Evolutionary conservation across 495 filamentous ascomycete genomes (phyloP), one percentile per base, ranked within the genome.

Genomic region (Lentithecium fluviatile): DNA sequence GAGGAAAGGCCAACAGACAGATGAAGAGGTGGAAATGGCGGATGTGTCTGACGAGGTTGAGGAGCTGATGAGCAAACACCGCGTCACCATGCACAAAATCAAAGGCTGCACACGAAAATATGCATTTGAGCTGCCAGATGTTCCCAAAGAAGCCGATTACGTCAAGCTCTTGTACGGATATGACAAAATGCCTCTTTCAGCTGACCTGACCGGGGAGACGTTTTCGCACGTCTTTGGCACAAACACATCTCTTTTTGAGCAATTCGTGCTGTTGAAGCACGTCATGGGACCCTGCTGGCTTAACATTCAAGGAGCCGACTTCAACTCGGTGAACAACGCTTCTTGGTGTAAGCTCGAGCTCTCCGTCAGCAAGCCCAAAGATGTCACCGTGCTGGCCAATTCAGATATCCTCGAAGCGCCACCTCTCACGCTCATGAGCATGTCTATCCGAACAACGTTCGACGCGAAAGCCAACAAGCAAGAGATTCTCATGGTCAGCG

Each of bases 251-350:
- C 78, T 97, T 0, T 98, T 98, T 64, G 94, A 98, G 68, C 94
- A 98, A 68, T 98, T 98, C 68, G 95, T 97, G 13, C 80, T 98
- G 12, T 97, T 91, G 89, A 96, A 95, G 74, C 91, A 93, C 62
- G 88, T 98, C 58, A 97, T 95, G 91, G 94, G 94, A 0, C 94
- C 94, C 11, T 98, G 95, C 76, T 98, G 94, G 94, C 80, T 98
- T 17, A 88, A 83, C 69, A 91, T 98, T 56, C 81, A 89, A 60
- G 87, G 86, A 54, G 88, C 87, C 34, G 84, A 96, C 70, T 95
- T 95, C 73, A 79, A 81, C 12, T 78, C 87, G 1, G 75, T 96
- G n/a, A 91, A 86, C 71, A 97, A 97, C 67, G 85, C 89, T 19
- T 97, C 95, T 1, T 93, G 94, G 84, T 97, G 95, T 80, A 97